Base-by-base conservation (phyloP, 1,284 basidiomycete species). In the Ustilago xerochloae region DNA sequence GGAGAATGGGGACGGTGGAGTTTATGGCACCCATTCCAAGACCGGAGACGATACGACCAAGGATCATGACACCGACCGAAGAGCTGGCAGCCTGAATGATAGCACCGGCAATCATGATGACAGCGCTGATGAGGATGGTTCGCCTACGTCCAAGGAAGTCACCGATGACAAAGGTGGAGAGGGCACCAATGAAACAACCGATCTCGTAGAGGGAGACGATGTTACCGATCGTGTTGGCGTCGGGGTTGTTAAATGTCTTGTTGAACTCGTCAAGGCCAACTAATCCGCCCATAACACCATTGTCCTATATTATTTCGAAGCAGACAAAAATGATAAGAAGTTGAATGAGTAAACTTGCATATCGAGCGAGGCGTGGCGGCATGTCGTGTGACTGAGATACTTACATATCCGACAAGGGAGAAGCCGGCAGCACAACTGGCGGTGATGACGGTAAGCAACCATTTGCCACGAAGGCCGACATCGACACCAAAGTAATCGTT, bases 21-120 rank as follows among this genome's bases (percentile, higher is more conserved):
- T 88, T 89, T 76, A 91, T 91, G 49, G 91, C 81, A 28, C 90
- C 90, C 75, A 91, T 91, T 10, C 90, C 88, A 60, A 91, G 76
- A 30, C 90, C 90, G 0, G 89, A 89, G 47, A 91, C 79, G 38
- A 90, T 87, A 22, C 90, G 89, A 10, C 89, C 89, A 22, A 89
- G 87, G 28, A 89, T 86, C 81, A 91, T 87, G 71, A 89, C 87
- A 2, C 87, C 85, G 64, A 90, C 88, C 47, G 86, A 85, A 76
- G 86, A 88, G 6, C 89, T 87, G 12, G 88, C 84, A 7, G 89
- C 84, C 81, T 90, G 89, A 12, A 90, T 84, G 60, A 89, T 87
- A 7, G 89, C 89, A n/a, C 89, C 89, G 39, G 89, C 85, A 36
- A 89, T 88, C 89, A 90, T 90, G 52, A 90, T 87, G 30, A 63